Evolutionary conservation across 257 asterid species (phyloP).

Genomic region (Nemophila menziesii): DNA sequence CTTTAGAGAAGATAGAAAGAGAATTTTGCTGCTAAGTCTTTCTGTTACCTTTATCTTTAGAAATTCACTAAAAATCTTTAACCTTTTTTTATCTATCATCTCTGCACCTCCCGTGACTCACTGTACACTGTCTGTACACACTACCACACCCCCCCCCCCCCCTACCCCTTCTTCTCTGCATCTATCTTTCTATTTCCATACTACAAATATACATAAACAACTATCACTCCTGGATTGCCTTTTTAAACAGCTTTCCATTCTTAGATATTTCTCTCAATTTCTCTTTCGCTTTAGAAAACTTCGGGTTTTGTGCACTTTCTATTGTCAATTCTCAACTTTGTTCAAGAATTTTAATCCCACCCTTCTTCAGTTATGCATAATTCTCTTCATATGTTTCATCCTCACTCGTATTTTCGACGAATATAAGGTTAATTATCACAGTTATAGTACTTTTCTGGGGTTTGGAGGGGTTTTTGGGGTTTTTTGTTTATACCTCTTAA

Average conservation of each 20-base stretch:
- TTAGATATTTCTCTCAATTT: slow-evolving; percentile 16
- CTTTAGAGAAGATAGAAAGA: slow-evolving; percentile 3
- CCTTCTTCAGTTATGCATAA: no score
- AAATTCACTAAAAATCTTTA: slow-evolving; percentile 17
- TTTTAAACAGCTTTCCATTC: slow-evolving; percentile 15
- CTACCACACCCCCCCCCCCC: slow-evolving; percentile 5
- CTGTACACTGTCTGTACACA: slow-evolving; percentile 16
- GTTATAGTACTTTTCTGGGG: slow-evolving; percentile 6
- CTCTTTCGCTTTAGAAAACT: neutral
- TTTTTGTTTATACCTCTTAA: neutral
- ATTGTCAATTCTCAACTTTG: neutral
- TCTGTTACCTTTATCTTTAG: slow-evolving; percentile 13
- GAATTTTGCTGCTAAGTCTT: neutral
- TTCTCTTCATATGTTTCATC: no score
- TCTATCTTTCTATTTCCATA: slow-evolving; percentile 1
- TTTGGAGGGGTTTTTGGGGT: slow-evolving; percentile 11
- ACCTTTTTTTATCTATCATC: slow-evolving; percentile 13
- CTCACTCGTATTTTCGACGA: slow-evolving; percentile 7
- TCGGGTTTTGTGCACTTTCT: neutral
- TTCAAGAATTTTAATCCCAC: slow-evolving; percentile 6
- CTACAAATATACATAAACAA: slow-evolving; percentile 14
- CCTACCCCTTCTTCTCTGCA: neutral
- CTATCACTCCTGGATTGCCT: slow-evolving; percentile 7
- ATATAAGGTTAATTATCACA: slow-evolving; percentile 16
- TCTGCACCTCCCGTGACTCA: slow-evolving; percentile 47